phyloP scores from a whole-genome alignment of 164 flowering plant genomes.

The Paratinospora sagittata region DNA sequence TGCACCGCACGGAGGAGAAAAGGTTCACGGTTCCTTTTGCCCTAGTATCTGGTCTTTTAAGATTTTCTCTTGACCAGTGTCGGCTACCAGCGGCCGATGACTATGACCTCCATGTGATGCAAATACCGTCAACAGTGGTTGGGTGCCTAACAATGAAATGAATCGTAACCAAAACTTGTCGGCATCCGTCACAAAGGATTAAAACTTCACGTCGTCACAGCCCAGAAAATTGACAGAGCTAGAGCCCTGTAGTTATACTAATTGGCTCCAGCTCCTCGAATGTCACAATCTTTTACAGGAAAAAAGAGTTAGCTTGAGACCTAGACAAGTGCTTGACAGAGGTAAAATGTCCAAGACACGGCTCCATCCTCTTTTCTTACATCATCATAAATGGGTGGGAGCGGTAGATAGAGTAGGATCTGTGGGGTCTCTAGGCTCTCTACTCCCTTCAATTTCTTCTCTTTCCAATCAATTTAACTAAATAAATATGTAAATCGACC shows the following conservation, averaged over 20 bases:
- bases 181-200: neutral
- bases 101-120: neutral
- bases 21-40: neutral
- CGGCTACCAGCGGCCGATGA: neutral
- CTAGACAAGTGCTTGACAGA: neutral
- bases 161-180: neutral
- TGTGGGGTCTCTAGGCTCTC: too few relatives aligned
- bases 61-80: neutral
- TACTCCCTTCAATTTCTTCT: neutral
- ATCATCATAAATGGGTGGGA: too few relatives aligned
- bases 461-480: neutral
- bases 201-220: neutral
- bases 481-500: neutral
- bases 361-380: neutral
- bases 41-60: neutral
- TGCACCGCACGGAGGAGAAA: neutral
- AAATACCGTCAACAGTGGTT: neutral
- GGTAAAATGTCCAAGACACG: neutral
- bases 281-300: neutral
- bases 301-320: neutral
- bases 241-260: too few relatives aligned
- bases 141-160: neutral
- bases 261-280: neutral
- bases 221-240: too few relatives aligned
- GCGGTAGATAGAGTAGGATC: too few relatives aligned